Evolutionary conservation across 331 rosid species (phyloP), one percentile per base, ranked within the genome.

Genomic region (Acacia pycnantha): DNA sequence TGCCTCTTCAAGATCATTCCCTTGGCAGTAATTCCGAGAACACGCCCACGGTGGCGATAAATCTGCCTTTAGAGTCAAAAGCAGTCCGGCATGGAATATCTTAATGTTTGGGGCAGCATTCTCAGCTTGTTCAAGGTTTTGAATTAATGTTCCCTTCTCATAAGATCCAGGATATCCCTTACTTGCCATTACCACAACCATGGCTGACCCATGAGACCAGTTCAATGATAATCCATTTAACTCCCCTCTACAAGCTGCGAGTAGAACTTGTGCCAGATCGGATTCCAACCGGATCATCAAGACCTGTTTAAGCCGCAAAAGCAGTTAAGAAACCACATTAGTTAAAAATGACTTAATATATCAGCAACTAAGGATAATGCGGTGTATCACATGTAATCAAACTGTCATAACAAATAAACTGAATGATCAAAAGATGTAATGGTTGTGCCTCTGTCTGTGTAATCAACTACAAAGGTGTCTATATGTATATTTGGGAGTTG

Each of bases 131-230:
- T 93, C 95, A 24, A 96, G 90, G 89, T 92, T 92, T 66, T 58
- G 73, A 66, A 95, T 93, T 77, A 90, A 78, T 47, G 97, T 90
- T 82, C 98, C 99, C 87, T 95, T 93, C 93, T 91, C 87, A 26
- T 93, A 96, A 31, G 94, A 41, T 70, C 95, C 97, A 0, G 98
- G 98, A 81, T 96, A 96, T 44, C 99, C 99, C 6, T 91, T 89
- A 88, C 97, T 93, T 77, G 99, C 99, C 99, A 96, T 91, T 78
- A 96, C 99, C 72, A 96, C 99, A 65, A 96, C 97, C 97, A 96
- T 91, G 62, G 99, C 97, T 21, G 97, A 93, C 22, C 95, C 98
- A 0, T 92, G 86, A 6, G 98, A 96, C 99, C 99, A 96, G 79
- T 89, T 82, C 86, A 96, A 77, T 1, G 94, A 87, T 48, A 93